A percentile compares a stretch with the other conserved stretches of the same genome.
phyloP scores from a whole-genome alignment of 176 grass and related monocot species.

The Triticum aestivum region IWGSC_CS_RefSeq_v2.1 NC_057795.1:458208085-458208584 shows the following conservation, averaged over 20 bases:
- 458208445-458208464: not conserved
- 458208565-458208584: not conserved
- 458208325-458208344: constrained; percentile 91
- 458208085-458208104: constrained; percentile 3
- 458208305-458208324: constrained; percentile 94
- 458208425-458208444: constrained; percentile 16
- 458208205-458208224: constrained; percentile 81
- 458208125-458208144: not conserved
- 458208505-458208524: not conserved
- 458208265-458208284: constrained; percentile 97
- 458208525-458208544: constrained; percentile 12
- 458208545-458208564: constrained; percentile 1
- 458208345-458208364: constrained; percentile 24
- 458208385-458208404: constrained; percentile 7
- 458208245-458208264: constrained; percentile 93
- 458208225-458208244: constrained; percentile 97
- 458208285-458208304: constrained; percentile 97
- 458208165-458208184: not conserved
- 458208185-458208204: constrained; percentile 10
- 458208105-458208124: constrained; percentile 12
- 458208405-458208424: not conserved
- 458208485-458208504: not conserved
- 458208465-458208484: constrained; percentile 8
- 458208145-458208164: constrained; percentile 9
- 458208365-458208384: not conserved